Percentiles rank a stretch among this genome's conserved stretches.
These are phyloP conservation scores for Chaetomium tenue DNA, from an alignment of 495 filamentous ascomycete genomes.

Conservation along the genomic window DNA sequence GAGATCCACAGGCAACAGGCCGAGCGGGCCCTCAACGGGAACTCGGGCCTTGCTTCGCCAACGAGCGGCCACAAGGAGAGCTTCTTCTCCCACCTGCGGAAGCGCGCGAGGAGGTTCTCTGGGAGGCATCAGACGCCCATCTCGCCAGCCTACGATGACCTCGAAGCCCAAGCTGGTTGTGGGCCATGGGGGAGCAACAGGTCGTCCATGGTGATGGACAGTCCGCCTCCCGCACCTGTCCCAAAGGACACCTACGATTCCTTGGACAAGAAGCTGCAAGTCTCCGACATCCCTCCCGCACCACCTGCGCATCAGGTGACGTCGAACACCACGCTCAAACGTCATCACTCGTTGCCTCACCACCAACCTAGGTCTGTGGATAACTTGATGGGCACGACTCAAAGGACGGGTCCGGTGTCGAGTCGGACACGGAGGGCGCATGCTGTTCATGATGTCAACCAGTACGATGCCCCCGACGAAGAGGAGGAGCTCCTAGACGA, in stretches of 20 bases:
- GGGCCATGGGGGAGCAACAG: constrained; percentile 81
- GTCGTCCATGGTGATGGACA: constrained; percentile 79
- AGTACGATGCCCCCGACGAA: constrained; percentile 95
- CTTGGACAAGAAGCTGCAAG: constrained; percentile 74
- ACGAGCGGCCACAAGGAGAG: constrained; percentile 77
- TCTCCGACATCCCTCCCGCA: constrained; percentile 57
- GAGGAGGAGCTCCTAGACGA: constrained; percentile 95
- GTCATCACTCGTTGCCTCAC: constrained; percentile 75
- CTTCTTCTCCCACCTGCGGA: constrained; percentile 96
- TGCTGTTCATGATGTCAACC: constrained; percentile 70
- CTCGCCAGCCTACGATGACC: constrained; percentile 72
- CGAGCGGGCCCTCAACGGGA: constrained; percentile 85
- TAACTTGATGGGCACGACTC: constrained; percentile 55
- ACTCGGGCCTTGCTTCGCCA: constrained; percentile 61
- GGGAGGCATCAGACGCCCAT: constrained; percentile 78
- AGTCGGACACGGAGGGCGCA: constrained; percentile 80
- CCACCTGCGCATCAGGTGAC: constrained; percentile 55
- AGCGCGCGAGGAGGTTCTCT: constrained; percentile 88
- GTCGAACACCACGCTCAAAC: constrained; percentile 54
- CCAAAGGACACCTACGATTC: constrained; percentile 62
- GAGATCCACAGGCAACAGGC: constrained; percentile 88
- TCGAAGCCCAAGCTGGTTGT: constrained; percentile 89
- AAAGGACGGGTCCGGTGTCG: constrained; percentile 63
- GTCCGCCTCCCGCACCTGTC: constrained; percentile 49
- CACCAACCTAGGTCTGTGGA: constrained; percentile 64